Base-by-base conservation (phyloP, 257 asterid genomes). In the Craterostigma plantagineum region DNA sequence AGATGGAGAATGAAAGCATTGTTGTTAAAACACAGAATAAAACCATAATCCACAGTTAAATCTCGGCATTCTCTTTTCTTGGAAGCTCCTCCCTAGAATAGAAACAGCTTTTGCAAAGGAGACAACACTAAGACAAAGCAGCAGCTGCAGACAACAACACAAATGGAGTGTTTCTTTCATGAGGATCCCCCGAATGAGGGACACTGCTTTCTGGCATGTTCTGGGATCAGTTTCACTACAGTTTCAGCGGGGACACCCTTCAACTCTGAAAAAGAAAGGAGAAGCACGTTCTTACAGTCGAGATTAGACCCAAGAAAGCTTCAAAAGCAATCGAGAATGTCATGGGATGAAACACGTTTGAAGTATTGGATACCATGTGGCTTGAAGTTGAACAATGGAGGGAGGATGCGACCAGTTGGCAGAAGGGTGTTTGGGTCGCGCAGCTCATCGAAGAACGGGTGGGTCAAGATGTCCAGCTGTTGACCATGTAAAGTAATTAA, bases 171-270 rank as follows among this genome's bases (percentile, higher is more conserved):
- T 23, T 23, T 23, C 30, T 2, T 23, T 23, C 30, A 23, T 6
- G 30, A 23, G 30, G 30, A 23, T 2, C 30, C 30, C 2, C 75
- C 73, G 7, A 81, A 73, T 55, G 70, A 61, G 51, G 79, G 69
- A 50, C 79, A 75, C 34, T 78, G 90, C 69, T 72, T 82, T 52
- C 81, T 53, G 18, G 94, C 82, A 54, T 82, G 95, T 74, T 78
- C 92, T 0, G 91, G 94, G 46, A 82, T 57, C 77, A 82, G 64
- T 61, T 68, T 82, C 51, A 49, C 46, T 47, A 75, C 59, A 14
- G 71, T 65, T 56, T 81, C 92, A 17, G 48, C 68, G 0, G 79
- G 84, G 34, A 81, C 84, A 43, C 76, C 78, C 68, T 81, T 86
- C 65, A 86, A 66, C 79, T 86, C 94, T 86, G 77, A n/a, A 35